Conservation (phyloP, 495 filamentous ascomycete species). For the Penicillium manginii region DNA sequence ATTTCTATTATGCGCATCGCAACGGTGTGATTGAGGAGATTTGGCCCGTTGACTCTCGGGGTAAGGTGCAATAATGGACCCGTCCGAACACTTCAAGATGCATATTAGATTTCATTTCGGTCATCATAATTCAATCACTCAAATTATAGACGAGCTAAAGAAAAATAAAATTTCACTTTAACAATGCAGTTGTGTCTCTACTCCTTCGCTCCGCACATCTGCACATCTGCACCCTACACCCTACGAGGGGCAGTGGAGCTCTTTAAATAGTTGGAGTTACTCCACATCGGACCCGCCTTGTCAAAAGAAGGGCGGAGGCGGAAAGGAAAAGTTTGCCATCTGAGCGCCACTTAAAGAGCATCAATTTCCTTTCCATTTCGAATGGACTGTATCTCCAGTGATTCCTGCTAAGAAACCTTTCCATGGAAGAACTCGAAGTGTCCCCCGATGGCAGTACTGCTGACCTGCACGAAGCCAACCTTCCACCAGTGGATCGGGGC, state of each 20-base stretch:
- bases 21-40: constrained; percentile 39
- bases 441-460: constrained; percentile 11
- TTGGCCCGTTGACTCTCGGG: constrained; percentile 43
- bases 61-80: constrained; percentile 37
- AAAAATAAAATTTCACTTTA: background rate
- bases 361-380: background rate
- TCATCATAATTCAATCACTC: background rate
- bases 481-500: constrained; percentile 61
- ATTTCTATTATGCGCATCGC: constrained; percentile 42
- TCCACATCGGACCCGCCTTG: background rate
- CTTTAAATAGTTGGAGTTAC: background rate
- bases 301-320: background rate
- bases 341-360: too few relatives aligned
- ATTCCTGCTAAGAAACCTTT: too few relatives aligned
- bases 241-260: too few relatives aligned
- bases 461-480: constrained; percentile 27
- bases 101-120: background rate
- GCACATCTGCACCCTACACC: too few relatives aligned
- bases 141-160: background rate
- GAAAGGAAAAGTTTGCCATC: background rate
- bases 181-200: too few relatives aligned
- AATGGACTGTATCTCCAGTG: background rate
- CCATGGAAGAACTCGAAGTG: constrained; percentile 19
- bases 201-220: too few relatives aligned
- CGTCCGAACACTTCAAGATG: background rate